Evolutionary conservation across 352 stramenopile genomes (phyloP), one percentile per base, ranked within the genome.

Genomic region (Globisporangium radiosum): DNA sequence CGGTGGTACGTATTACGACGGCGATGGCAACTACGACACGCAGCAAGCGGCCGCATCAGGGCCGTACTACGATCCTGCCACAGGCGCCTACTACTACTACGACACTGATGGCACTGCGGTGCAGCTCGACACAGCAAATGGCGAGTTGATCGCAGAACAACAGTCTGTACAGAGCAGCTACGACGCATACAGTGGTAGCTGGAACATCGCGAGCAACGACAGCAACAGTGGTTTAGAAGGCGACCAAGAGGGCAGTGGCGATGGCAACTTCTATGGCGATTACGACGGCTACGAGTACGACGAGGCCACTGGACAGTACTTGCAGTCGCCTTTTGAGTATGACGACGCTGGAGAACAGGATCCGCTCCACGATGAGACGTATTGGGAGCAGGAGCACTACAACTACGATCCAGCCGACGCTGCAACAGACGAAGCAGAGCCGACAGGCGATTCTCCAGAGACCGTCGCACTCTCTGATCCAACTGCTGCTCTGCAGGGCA

Each of bases 371-470:
- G 69, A 85, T 37, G 71, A 81, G 50, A 48, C 65, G 2, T 87
- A 87, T 37, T 84, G 75, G 72, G 60, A 81, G 36, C 68, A 78
- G 11, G 63, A 79, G 42, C 65, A 69, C 1, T 68, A 72, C 54
- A 68, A 65, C n/a, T 51, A 59, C 17, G 17, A 48, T n/a, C 15
- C 38, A 33, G 36, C 7, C 14, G 36, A 39, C 11, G 15, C 25
- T 2, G 45, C 13, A 19, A 2, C 45, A 36, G 11, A 3, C 13
- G 43, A 33, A 33, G 25, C 25, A 6, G 11, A 47, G 43, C 13
- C 13, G 1, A 50, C 45, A 9, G 45, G 5, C n/a, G 45, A 11
- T 36, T 5, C 5, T 1, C 14, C 40, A 19, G 15, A 7, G 17
- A 10, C 8, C 1, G 10, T 13, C 2, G 7, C 10, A 7, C 3